These are phyloP conservation scores for Cornus suecica DNA, from an alignment of 148 eudicot genomes.

Conservation along the genomic window DNA sequence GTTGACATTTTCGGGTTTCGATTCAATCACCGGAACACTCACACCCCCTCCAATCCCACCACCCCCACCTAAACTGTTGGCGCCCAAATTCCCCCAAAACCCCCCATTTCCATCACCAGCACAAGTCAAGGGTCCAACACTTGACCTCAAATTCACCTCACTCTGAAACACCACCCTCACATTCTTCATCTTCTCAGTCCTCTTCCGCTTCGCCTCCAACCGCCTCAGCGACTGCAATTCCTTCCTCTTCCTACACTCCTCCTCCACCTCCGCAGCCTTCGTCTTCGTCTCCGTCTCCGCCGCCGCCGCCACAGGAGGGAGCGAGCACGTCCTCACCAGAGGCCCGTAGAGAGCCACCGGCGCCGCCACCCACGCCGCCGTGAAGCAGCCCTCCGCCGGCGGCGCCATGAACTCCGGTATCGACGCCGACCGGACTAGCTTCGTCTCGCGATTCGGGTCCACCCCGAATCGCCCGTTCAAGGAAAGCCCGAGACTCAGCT, in stretches of 20 bases:
- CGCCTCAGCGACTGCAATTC: conserved; percentile 48
- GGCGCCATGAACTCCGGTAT: conserved; percentile 18
- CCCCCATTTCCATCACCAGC: too few species aligned
- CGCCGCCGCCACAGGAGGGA: conserved; percentile 29
- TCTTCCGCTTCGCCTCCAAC: conserved; percentile 48
- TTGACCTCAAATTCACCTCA: not conserved
- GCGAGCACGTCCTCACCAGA: conserved; percentile 43
- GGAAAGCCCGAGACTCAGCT: conserved; percentile 56
- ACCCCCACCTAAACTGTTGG: too few species aligned
- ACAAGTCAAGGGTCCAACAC: not conserved
- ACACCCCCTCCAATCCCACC: not conserved
- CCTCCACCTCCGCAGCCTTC: conserved; percentile 34
- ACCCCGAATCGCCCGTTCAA: conserved; percentile 56
- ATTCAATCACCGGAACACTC: not conserved
- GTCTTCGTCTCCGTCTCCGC: conserved; percentile 45
- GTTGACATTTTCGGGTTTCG: not conserved
- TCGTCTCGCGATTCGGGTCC: conserved; percentile 31
- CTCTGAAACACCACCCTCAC: conserved; percentile 10
- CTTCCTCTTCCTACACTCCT: conserved; percentile 47
- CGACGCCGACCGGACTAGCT: conserved; percentile 40
- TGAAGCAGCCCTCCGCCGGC: not conserved
- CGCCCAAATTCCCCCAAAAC: not conserved
- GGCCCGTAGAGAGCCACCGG: not conserved
- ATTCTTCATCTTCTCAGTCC: conserved; percentile 45
- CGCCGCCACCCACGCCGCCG: not conserved